Evolutionary conservation across 495 filamentous ascomycete genomes (phyloP).

Genomic region (Pseudevernia furfuracea): DNA sequence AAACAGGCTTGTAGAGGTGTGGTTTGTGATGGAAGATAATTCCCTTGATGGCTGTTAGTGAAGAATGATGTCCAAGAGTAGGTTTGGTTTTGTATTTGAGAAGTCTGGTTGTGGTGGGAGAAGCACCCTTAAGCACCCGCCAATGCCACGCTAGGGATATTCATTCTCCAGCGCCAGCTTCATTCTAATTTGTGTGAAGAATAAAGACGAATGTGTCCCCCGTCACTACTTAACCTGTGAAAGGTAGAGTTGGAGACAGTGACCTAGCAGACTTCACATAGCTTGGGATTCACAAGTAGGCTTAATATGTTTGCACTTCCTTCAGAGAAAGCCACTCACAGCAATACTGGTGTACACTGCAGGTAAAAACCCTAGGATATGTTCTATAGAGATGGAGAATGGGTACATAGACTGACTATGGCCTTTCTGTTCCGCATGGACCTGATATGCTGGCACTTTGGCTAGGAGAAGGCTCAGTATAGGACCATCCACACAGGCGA

Average conservation of each 20-base stretch:
- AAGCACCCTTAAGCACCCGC: background rate
- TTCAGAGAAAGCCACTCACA: background rate
- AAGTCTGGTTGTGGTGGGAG: background rate
- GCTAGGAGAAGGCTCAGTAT: too few relatives aligned
- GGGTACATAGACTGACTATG: background rate
- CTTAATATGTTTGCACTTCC: background rate
- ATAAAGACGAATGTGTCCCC: background rate
- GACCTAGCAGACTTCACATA: background rate
- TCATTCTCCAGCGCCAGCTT: background rate
- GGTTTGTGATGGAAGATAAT: too few relatives aligned
- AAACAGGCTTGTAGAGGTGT: too few relatives aligned
- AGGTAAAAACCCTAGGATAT: background rate
- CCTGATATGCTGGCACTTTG: too few relatives aligned
- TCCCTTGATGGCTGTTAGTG: background rate
- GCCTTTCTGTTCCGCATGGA: background rate
- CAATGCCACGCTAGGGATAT: background rate
- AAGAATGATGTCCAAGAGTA: background rate
- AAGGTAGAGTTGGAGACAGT: background rate
- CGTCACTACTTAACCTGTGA: background rate
- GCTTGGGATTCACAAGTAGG: background rate
- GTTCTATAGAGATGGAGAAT: background rate
- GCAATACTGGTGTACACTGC: background rate
- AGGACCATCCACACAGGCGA: too few relatives aligned
- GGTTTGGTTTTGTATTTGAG: background rate
- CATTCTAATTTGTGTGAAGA: too few relatives aligned